Evolutionary conservation across 2,329 filamentous ascomycete genomes (phyloP).

Genomic region (Clarireedia monteithiana): DNA sequence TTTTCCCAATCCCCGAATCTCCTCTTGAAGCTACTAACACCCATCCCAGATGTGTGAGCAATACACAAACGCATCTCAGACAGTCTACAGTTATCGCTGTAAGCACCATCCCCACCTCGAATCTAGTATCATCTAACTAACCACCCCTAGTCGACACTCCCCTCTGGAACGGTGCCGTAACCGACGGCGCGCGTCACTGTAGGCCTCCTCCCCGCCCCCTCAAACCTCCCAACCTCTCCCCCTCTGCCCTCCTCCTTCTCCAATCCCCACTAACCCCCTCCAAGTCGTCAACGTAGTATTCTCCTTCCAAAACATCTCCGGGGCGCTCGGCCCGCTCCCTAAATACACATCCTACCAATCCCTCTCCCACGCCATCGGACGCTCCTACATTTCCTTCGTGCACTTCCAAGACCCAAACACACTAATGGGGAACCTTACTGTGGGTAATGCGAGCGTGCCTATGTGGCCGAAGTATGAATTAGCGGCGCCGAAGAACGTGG

Average conservation of each 20-base stretch:
- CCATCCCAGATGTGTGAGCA: constrained; percentile 33
- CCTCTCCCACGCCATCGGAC: constrained; percentile 21
- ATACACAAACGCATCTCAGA: constrained; percentile 29
- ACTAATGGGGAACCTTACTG: constrained; percentile 11
- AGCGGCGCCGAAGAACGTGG: constrained; percentile 35
- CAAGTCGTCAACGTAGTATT: constrained; percentile 40
- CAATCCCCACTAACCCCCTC: background rate
- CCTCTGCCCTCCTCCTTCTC: background rate
- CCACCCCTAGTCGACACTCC: constrained; percentile 33
- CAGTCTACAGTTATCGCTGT: constrained; percentile 41
- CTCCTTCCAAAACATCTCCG: constrained; percentile 43
- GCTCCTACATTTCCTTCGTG: constrained; percentile 32
- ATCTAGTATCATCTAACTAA: background rate
- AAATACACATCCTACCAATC: constrained; percentile 32
- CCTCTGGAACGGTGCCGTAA: constrained; percentile 32
- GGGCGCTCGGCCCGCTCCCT: constrained; percentile 38
- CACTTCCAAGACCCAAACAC: constrained; percentile 36
- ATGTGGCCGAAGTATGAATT: constrained; percentile 36
- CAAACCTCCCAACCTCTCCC: background rate
- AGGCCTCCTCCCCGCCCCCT: background rate
- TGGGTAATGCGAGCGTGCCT: constrained; percentile 25
- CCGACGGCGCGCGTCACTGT: constrained; percentile 38
- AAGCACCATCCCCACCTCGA: background rate
- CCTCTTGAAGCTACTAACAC: too few relatives aligned
- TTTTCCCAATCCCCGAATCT: background rate